phyloP scores from a whole-genome alignment of 1,139 yeast genomes.

The Suzukiozyma palmioleophila region DNA sequence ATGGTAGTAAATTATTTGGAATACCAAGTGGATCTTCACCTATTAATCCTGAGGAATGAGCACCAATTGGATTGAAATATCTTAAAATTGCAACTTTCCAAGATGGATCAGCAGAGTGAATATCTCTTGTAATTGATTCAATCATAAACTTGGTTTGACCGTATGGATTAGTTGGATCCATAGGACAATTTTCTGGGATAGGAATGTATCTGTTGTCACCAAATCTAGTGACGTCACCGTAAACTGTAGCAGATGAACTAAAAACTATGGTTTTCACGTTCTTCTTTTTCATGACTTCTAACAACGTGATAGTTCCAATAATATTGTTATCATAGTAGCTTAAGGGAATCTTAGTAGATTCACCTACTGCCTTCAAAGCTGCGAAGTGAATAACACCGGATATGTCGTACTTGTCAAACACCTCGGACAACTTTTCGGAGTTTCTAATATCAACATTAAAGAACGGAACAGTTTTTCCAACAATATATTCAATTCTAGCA shows the following conservation, averaged over 20 bases:
- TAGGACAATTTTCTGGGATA: slow-evolving; percentile 75
- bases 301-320: slow-evolving; percentile 56
- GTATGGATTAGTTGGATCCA: slow-evolving; percentile 73
- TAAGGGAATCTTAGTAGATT: slow-evolving; percentile 70
- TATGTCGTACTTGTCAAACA: slow-evolving; percentile 49
- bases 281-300: slow-evolving; percentile 47
- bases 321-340: slow-evolving; percentile 69
- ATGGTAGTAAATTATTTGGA: slow-evolving; percentile 75
- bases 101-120: slow-evolving; percentile 39
- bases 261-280: slow-evolving; percentile 62
- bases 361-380: slow-evolving; percentile 85
- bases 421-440: slow-evolving; percentile 38
- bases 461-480: slow-evolving; percentile 48
- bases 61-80: slow-evolving; percentile 82
- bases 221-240: slow-evolving; percentile 77
- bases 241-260: slow-evolving; percentile 79
- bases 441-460: slow-evolving; percentile 58
- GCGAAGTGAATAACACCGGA: slow-evolving; percentile 75
- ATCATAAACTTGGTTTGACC: slow-evolving; percentile 68
- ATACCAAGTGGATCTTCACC: slow-evolving; percentile 81
- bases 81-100: slow-evolving; percentile 69
- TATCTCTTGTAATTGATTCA: slow-evolving; percentile 60
- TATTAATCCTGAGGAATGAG: slow-evolving; percentile 74
- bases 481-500: slow-evolving; percentile 58
- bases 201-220: slow-evolving; percentile 60